phyloP scores from a whole-genome alignment of 371 early-diverging fungal species.

The Paraphysoderma sedebokerense region DNA sequence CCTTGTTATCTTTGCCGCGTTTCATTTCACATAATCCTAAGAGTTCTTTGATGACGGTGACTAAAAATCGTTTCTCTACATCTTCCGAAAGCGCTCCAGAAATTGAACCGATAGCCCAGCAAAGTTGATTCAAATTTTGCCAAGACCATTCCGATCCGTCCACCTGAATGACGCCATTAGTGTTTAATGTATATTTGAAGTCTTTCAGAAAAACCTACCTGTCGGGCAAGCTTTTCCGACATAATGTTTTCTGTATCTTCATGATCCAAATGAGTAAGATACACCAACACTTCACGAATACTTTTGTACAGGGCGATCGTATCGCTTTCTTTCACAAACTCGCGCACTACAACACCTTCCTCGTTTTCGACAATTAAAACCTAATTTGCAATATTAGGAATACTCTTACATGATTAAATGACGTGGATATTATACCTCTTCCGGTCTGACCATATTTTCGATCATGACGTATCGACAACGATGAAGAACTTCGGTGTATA shows the following conservation, averaged over 20 bases:
- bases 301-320: slow-evolving; percentile 95
- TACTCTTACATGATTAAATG: too few species aligned
- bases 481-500: slow-evolving; percentile 64
- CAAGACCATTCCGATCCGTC: slow-evolving; percentile 90
- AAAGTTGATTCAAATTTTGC: slow-evolving; percentile 92
- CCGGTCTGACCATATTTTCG: slow-evolving; percentile 92
- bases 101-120: slow-evolving; percentile 99
- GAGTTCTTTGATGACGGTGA: slow-evolving; percentile 92
- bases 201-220: slow-evolving; percentile 26
- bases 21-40: slow-evolving; percentile 86
- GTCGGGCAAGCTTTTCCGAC: slow-evolving; percentile 70
- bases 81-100: slow-evolving; percentile 92
- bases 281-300: slow-evolving; percentile 95
- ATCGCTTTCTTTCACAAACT: slow-evolving; percentile 95
- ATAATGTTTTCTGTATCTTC: slow-evolving; percentile 86
- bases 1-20: slow-evolving; percentile 97
- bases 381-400: slow-evolving; percentile 10
- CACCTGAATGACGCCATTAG: slow-evolving; percentile 27
- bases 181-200: background rate
- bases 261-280: slow-evolving; percentile 87
- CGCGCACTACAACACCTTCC: slow-evolving; percentile 98
- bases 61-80: slow-evolving; percentile 94
- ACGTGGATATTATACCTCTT: slow-evolving; percentile 42
- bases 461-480: slow-evolving; percentile 82
- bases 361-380: slow-evolving; percentile 98